Base-by-base conservation (phyloP, 768 basidiomycete species). In the Erythrobasidium yunnanense region DNA sequence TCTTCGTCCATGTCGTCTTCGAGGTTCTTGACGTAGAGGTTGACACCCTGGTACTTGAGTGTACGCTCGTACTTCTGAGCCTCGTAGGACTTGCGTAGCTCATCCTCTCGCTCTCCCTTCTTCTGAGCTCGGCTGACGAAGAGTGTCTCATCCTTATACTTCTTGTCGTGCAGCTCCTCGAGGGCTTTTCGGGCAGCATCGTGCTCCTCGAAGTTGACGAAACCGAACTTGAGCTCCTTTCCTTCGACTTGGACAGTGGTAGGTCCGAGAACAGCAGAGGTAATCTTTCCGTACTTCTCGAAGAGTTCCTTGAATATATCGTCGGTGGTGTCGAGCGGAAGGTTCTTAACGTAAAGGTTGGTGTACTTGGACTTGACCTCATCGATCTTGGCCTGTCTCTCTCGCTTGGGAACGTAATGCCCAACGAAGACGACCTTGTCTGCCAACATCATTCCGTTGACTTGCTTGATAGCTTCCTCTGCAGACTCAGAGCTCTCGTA, bases 401-500 rank as follows among this genome's bases (percentile, higher is more conserved):
- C 95, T 85, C 89, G 95, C 82, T 89, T 88, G 68, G 90, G 89
- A 76, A 97, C 87, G 79, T 99, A 93, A 75, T 90, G 83, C 62
- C 95, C 95, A 71, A 99, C 95, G 73, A 86, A 99, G 71, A 99
- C 95, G 81, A 97, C 96, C 80, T 95, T 96, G 81, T 99, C 95
- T 78, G 97, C 97, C 76, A 99, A 81, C 71, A 99, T 78, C 95
- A 99, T 99, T 70, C 93, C 91, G 76, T 99, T 95, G 76, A 97
- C 95, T 62, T 90, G 87, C 78, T 95, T 92, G 82, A 99, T 96
- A 71, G 95, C 95, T 55, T 82, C 84, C 15, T 92, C 88, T 66
- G 92, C 91, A 20, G 93, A 88, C 78, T 97, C 95, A 54, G 87
- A 87, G 65, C 91, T 95, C 79, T 96, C 91, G 78, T 97, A 99